Conservation (phyloP, 1,284 basidiomycete genomes). For the Cystobasidium pallidum region DNA sequence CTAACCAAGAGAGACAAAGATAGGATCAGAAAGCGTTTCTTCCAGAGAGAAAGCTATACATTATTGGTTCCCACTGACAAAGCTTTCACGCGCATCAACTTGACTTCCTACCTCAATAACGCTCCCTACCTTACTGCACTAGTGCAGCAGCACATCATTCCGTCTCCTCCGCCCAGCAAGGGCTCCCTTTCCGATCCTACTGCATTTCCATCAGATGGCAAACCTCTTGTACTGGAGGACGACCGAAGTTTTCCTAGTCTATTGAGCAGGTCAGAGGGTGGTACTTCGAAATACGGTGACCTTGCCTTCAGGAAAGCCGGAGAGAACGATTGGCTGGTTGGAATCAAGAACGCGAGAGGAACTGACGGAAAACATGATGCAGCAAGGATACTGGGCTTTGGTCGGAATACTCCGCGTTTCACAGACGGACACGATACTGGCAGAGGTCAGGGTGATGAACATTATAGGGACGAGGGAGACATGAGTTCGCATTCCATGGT, state of each 20-base stretch:
- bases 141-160: conserved; percentile 87
- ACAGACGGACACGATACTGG: conserved; percentile 44
- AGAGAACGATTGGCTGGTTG: conserved; percentile 70
- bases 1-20: conserved; percentile 21
- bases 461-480: conserved; percentile 43
- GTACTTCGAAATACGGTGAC: conserved; percentile 70
- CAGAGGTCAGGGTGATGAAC: conserved; percentile 42
- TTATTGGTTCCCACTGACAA: conserved; percentile 87
- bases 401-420: conserved; percentile 69
- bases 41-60: conserved; percentile 64
- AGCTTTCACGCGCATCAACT: conserved; percentile 85
- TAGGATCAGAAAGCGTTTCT: conserved; percentile 31
- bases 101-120: conserved; percentile 75
- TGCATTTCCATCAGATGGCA: conserved; percentile 53
- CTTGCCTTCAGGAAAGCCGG: conserved; percentile 70
- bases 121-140: conserved; percentile 66
- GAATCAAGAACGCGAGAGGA: conserved; percentile 84
- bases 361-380: conserved; percentile 70
- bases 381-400: conserved; percentile 77
- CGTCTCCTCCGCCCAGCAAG: conserved; percentile 52
- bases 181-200: conserved; percentile 22
- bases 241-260: conserved; percentile 74
- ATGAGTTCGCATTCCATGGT: conserved; percentile 38
- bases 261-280: conserved; percentile 59
- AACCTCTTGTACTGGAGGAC: conserved; percentile 72